Percentiles rank a stretch among this genome's conserved stretches.
Evolutionary conservation across 2,329 filamentous ascomycete genomes (phyloP).

Genomic region (Immersiporthe knoxdaviesiana): DNA sequence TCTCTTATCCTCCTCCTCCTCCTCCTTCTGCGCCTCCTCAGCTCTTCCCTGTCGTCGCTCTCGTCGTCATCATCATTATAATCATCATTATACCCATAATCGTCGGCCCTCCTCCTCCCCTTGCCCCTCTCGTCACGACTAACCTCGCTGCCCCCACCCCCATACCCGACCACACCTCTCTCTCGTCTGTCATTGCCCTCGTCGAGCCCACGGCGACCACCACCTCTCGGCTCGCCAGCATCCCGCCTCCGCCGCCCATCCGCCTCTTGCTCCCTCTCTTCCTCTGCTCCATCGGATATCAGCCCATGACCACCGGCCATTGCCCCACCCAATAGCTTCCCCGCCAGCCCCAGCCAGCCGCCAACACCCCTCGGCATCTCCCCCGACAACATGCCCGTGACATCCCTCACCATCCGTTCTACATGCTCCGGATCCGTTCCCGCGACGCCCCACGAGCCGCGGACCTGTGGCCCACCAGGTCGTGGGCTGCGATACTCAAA

Average conservation of each 20-base stretch:
- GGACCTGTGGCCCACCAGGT: conserved; percentile 34
- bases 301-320: conserved; percentile 33
- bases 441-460: conserved; percentile 49
- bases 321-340: conserved; percentile 35
- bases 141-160: conserved; percentile 26
- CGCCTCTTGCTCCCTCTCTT: neutral
- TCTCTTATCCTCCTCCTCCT: conserved; percentile 26
- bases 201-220: neutral
- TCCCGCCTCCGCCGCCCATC: conserved; percentile 1
- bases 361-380: conserved; percentile 27
- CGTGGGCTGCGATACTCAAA: conserved; percentile 43
- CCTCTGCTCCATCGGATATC: conserved; percentile 10
- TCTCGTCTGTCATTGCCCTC: neutral
- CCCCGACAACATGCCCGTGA: conserved; percentile 39
- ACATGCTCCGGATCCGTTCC: conserved; percentile 49
- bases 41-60: conserved; percentile 31
- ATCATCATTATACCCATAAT: conserved; percentile 27
- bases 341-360: conserved; percentile 37
- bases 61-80: conserved; percentile 25
- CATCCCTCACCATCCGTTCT: conserved; percentile 41
- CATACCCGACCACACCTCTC: conserved; percentile 21
- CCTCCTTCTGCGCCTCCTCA: conserved; percentile 31
- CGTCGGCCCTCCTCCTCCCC: conserved; percentile 21
- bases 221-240: neutral
- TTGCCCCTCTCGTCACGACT: conserved; percentile 29